Base-by-base conservation (phyloP, 1,284 basidiomycete species). In the Trichosporon sp. region DNA sequence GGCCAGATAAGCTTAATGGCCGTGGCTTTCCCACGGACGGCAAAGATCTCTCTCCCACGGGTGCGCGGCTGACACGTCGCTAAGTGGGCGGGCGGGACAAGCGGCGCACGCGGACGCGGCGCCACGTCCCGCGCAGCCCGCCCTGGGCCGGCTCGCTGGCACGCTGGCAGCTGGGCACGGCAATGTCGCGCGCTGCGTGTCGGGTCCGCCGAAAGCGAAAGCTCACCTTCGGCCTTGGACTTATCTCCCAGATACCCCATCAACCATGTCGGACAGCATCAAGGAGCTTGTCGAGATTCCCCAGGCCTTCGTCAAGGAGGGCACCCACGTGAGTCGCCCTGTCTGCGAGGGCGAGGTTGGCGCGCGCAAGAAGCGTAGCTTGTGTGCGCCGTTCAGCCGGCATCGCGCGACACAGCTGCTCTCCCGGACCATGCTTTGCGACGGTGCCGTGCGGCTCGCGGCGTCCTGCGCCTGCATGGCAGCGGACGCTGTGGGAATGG, bases 261-360 rank as follows among this genome's bases (percentile, higher is more conserved):
- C 56, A 31, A 88, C 85, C 80, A 85, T 87, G 81, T 84, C 89
- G 78, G 81, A 82, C 51, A 92, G 92, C 85, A 82, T 97, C 76
- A 91, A 89, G 81, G 96, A 98, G 80, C 89, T 98, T 84, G 85
- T 91, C 75, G 94, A 98, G 72, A 88, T 96, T 73, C 95, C 95
- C 66, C 92, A 94, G 82, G 89, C 93, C 79, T 98, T 98, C 83
- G 77, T 95, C 76, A 91, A 89, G 77, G 96, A 98, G 77, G 96
- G 96, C 70, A 93, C 92, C 76, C 93, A 95, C 86, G 95, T 93
- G 67, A 74, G 88, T 84, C 5, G 15, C 29, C 15, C 62, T 56
- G 70, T 73, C 21, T 25, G 18, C 23, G 8, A n/a, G 47, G 21
- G n/a, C n/a, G n/a, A n/a, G n/a, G 18, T 51, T 9, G 47, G 21